These are phyloP conservation scores for Thinopyrum obtusiflorum DNA, from an alignment of 202 grass and related monocot genomes.

Conservation along the genomic window DNA sequence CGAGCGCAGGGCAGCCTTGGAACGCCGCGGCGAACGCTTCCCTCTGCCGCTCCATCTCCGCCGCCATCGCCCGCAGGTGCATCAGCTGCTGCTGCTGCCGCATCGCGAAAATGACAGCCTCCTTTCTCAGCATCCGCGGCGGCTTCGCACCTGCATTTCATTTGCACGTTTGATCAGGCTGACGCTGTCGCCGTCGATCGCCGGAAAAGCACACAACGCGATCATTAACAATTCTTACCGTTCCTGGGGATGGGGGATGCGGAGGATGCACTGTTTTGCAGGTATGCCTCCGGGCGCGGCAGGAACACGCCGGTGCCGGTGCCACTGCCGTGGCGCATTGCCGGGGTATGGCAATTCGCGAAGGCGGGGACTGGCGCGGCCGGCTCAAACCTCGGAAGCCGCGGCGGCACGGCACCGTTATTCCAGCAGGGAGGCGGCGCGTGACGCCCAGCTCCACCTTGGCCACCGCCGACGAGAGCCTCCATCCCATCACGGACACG, in stretches of 20 bases:
- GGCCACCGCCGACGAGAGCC: background rate
- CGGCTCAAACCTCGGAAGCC: background rate
- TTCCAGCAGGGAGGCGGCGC: background rate
- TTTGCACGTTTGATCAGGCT: background rate
- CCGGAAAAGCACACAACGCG: background rate
- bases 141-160: constrained; percentile 14
- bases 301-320: constrained; percentile 17
- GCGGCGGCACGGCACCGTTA: background rate
- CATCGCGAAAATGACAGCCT: background rate
- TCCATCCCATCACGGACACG: background rate
- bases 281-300: constrained; percentile 4
- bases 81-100: background rate
- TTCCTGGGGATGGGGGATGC: background rate
- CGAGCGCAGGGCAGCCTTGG: background rate
- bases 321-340: background rate
- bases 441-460: background rate
- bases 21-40: background rate
- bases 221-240: background rate
- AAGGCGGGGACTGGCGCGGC: background rate
- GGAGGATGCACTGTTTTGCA: background rate
- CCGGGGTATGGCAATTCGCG: background rate
- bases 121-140: constrained; percentile 13
- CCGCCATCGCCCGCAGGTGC: background rate
- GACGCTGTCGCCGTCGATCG: background rate
- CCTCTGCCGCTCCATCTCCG: background rate